Base-by-base conservation (phyloP, 768 basidiomycete species). In the Mycena kentingensis region DNA sequence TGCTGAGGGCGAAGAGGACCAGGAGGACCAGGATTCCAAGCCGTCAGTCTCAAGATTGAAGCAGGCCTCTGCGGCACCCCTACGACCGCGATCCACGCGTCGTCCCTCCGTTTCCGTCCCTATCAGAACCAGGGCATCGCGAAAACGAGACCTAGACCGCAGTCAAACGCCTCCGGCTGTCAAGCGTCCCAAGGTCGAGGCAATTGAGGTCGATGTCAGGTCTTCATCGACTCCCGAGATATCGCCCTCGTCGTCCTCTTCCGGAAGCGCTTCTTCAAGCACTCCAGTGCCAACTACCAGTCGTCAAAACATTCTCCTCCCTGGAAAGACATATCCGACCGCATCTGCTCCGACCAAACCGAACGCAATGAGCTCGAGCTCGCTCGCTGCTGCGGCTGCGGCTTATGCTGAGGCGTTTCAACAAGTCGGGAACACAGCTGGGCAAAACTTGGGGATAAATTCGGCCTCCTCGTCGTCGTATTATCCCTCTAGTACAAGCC, bases 341-440 rank as follows among this genome's bases (percentile, higher is more conserved):
- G 21, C 24, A 26, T n/a, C 8, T 43, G 16, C 16, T 43, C 41
- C 2, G 16, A 22, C 24, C 41, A 25, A 22, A 26, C 25, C 21
- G 29, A n/a, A 32, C 27, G 29, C 3, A 24, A 25, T 49, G 31
- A 55, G 54, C 44, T 56, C 54, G 32, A 56, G 49, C 32, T 56
- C 54, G 41, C 38, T 56, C 12, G 54, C 54, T 13, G 54, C 49
- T 3, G 54, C 49, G 36, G 48, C 48, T 4, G 48, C 34, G 10
- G 48, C 48, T 25, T 38, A 38, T 24, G 31, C 49, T 19, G 49
- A 44, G 6, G 49, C 54, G 27, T 50, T 6, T 21, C 37, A 38
- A 18, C 37, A 42, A 26, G 26, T 25, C 12, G 22, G 41, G 25
- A 11, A 12, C 41, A 25, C 10, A 25, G 22, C 22, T 11, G 12